These are phyloP conservation scores for Metschnikowia dekortorum DNA, from an alignment of 805 yeast genomes.

Conservation along the genomic window DNA sequence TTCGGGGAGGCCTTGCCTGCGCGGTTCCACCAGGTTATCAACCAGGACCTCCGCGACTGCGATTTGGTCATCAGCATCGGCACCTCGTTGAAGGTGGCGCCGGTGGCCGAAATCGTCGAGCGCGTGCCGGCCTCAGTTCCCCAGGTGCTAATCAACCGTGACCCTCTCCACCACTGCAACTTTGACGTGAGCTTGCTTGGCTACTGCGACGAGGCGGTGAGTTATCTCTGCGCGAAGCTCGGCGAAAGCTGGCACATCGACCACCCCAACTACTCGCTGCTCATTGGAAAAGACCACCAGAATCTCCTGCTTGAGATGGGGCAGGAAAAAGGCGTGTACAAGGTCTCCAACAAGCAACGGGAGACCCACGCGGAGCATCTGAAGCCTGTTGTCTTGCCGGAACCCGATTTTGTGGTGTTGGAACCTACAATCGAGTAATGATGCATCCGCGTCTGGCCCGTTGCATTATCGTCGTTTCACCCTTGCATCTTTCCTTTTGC, in stretches of 20 bases:
- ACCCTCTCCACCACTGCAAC: slow-evolving; percentile 68
- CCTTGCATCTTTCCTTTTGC: too few relatives aligned
- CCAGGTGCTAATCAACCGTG: slow-evolving; percentile 74
- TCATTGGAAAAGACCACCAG: slow-evolving; percentile 10
- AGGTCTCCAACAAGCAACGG: not conserved
- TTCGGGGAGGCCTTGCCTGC: slow-evolving; percentile 83
- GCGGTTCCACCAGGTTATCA: slow-evolving; percentile 55
- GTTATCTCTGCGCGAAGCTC: slow-evolving; percentile 42
- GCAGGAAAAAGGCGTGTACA: not conserved
- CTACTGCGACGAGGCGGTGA: slow-evolving; percentile 76
- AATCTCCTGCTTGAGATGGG: slow-evolving; percentile 5
- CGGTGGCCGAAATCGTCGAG: slow-evolving; percentile 85
- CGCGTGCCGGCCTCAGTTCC: slow-evolving; percentile 70
- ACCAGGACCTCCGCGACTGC: slow-evolving; percentile 60
- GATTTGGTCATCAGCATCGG: slow-evolving; percentile 84
- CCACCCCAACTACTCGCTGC: slow-evolving; percentile 23
- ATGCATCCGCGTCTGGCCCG: too few relatives aligned
- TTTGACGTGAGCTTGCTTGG: slow-evolving; percentile 79
- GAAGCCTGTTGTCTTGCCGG: slow-evolving; percentile 1
- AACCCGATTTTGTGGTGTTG: slow-evolving; percentile 14
- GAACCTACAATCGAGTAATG: slow-evolving; percentile 10
- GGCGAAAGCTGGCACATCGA: slow-evolving; percentile 32
- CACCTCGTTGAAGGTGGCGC: slow-evolving; percentile 87
- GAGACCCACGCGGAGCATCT: not conserved
- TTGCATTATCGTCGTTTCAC: too few relatives aligned